Evolutionary conservation across 352 stramenopile genomes (phyloP).

Genomic region (Pythium rishiriense): DNA sequence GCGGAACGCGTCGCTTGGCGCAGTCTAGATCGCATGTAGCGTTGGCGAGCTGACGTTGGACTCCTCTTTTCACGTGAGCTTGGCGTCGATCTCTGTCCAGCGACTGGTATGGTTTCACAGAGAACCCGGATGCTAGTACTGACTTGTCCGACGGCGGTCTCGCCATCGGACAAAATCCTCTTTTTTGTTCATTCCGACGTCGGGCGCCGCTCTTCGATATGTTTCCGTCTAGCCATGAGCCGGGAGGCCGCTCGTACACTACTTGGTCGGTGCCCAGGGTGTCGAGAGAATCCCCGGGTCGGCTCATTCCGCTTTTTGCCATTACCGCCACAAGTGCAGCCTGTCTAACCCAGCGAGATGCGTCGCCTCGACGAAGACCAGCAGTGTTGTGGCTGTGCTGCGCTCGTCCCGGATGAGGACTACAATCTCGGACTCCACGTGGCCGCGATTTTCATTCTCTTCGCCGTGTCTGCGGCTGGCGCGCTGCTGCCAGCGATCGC

Average conservation of each 20-base stretch:
- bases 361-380: conserved; percentile 4
- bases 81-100: background rate
- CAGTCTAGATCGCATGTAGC: conserved; percentile 26
- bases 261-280: background rate
- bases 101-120: too few relatives aligned
- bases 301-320: background rate
- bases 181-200: background rate
- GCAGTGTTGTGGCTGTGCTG: conserved; percentile 43
- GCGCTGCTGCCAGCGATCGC: conserved; percentile 47
- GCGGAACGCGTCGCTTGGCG: conserved; percentile 43
- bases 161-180: background rate
- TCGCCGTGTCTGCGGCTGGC: conserved; percentile 41
- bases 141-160: background rate
- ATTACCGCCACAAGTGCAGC: background rate
- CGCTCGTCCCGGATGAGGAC: conserved; percentile 33
- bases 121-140: too few relatives aligned
- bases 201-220: too few relatives aligned
- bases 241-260: background rate
- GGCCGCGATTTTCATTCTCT: conserved; percentile 38
- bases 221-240: too few relatives aligned
- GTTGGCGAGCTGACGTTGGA: background rate
- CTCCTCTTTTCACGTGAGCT: background rate
- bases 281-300: background rate
- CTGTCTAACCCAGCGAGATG: background rate
- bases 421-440: conserved; percentile 58